A percentile compares a stretch with the other conserved stretches of the same genome.
Conservation (phyloP, 1,284 basidiomycete genomes). For the Sphagnurus paluster region DNA sequence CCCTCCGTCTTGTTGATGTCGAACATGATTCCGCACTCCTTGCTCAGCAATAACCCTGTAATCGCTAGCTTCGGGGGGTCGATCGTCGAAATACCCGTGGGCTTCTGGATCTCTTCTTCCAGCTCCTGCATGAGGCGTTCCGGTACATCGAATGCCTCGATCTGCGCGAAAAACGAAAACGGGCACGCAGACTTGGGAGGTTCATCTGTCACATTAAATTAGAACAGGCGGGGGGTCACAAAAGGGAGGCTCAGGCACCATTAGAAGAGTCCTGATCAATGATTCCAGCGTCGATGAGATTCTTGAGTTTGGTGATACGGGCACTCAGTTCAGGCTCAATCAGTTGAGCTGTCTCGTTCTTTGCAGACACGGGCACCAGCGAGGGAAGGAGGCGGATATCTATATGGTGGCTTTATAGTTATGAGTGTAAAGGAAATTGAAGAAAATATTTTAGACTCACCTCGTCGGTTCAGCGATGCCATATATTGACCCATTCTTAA, state of each 20-base stretch:
- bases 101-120: constrained; percentile 69
- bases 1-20: constrained; percentile 68
- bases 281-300: constrained; percentile 62
- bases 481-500: constrained; percentile 76
- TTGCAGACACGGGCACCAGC: constrained; percentile 53
- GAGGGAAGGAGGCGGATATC: constrained; percentile 71
- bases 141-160: constrained; percentile 53
- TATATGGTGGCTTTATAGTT: constrained; percentile 45
- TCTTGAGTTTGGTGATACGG: constrained; percentile 58
- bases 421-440: constrained; percentile 1
- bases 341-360: constrained; percentile 63
- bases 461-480: constrained; percentile 70
- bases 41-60: constrained; percentile 69
- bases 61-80: constrained; percentile 55
- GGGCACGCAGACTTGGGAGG: constrained; percentile 54
- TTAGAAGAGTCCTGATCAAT: constrained; percentile 50
- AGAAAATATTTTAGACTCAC: constrained; percentile 43
- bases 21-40: constrained; percentile 75
- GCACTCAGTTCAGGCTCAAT: constrained; percentile 66
- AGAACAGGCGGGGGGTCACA: not conserved
- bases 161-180: constrained; percentile 64
- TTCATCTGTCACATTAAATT: constrained; percentile 38
- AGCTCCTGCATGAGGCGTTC: constrained; percentile 60
- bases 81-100: constrained; percentile 67
- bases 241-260: constrained; percentile 26